A percentile compares a stretch with the other conserved stretches of the same genome.
These are phyloP conservation scores for Cyberlindnera americana DNA, from an alignment of 805 yeast genomes.

Conservation along the genomic window DNA sequence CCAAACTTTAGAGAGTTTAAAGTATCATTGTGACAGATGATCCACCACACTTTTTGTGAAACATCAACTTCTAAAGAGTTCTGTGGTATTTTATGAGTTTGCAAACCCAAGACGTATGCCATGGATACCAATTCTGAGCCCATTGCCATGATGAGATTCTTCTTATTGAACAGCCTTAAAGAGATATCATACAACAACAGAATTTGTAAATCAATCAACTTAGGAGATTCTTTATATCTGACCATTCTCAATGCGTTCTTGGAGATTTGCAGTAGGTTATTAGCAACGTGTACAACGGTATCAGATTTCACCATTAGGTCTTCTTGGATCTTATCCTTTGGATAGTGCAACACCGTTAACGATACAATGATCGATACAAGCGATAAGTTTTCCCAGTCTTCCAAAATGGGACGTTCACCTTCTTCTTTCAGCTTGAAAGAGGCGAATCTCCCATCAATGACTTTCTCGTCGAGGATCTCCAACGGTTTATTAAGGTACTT, in stretches of 20 bases:
- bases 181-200: conserved; percentile 17
- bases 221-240: conserved; percentile 20
- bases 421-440: conserved; percentile 1
- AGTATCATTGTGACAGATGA: conserved; percentile 21
- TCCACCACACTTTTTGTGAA: conserved; percentile 23
- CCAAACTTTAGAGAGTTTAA: conserved; percentile 18
- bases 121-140: conserved; percentile 24
- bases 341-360: conserved; percentile 18
- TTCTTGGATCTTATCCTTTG: conserved; percentile 2
- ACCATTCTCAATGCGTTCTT: conserved; percentile 17
- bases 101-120: conserved; percentile 22
- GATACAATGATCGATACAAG: conserved; percentile 19
- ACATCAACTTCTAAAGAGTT: conserved; percentile 19
- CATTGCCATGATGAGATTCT: conserved; percentile 16
- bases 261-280: conserved; percentile 16
- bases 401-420: not conserved
- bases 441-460: conserved; percentile 6
- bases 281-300: conserved; percentile 11
- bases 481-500: conserved; percentile 15
- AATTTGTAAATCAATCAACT: conserved; percentile 19
- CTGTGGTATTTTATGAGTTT: conserved; percentile 20
- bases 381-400: conserved; percentile 20
- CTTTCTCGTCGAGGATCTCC: conserved; percentile 15
- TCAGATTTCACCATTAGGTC: conserved; percentile 11
- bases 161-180: conserved; percentile 16